Conservation (phyloP, 805 yeast species). For the Kuraishia floccosa region DNA sequence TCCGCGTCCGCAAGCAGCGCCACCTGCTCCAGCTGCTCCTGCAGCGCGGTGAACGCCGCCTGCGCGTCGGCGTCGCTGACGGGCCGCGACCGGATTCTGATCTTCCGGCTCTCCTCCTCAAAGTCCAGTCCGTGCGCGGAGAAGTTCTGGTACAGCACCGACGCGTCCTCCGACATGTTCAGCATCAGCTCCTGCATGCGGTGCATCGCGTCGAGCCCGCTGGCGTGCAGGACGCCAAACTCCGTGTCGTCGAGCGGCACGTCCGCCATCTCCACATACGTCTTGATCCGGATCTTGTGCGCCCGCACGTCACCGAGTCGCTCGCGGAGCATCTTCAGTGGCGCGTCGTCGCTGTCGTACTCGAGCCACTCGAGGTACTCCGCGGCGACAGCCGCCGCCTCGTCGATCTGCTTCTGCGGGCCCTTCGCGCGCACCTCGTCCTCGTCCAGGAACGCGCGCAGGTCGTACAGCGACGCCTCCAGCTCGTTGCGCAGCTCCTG, state of each 20-base stretch:
- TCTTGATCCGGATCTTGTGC: slow-evolving; percentile 20
- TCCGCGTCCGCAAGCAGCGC: slow-evolving; percentile 14
- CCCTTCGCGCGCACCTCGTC: slow-evolving; percentile 32
- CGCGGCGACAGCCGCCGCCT: slow-evolving; percentile 23
- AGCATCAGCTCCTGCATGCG: slow-evolving; percentile 31
- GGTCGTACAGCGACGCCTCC: slow-evolving; percentile 62
- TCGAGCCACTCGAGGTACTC: slow-evolving; percentile 72
- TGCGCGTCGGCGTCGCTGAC: slow-evolving; percentile 17
- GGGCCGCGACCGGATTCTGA: slow-evolving; percentile 19
- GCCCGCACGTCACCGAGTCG: slow-evolving; percentile 19
- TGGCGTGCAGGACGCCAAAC: slow-evolving; percentile 28
- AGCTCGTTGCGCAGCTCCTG: slow-evolving; percentile 57
- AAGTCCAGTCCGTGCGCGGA: slow-evolving; percentile 36
- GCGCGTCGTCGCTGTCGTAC: slow-evolving; percentile 47
- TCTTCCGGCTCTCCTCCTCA: slow-evolving; percentile 35
- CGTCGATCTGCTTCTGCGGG: slow-evolving; percentile 25
- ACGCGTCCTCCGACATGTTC: slow-evolving; percentile 32
- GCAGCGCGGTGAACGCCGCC: slow-evolving; percentile 11
- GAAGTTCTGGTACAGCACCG: slow-evolving; percentile 27
- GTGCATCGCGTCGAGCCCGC: slow-evolving; percentile 28
- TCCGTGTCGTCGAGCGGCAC: slow-evolving; percentile 36
- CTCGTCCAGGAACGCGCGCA: slow-evolving; percentile 49
- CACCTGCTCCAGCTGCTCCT: slow-evolving; percentile 15
- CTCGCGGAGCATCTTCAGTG: slow-evolving; percentile 22
- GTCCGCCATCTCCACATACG: slow-evolving; percentile 26